Evolutionary conservation across 2,329 filamentous ascomycete genomes (phyloP).

Genomic region (Pseudopithomyces maydicus): DNA sequence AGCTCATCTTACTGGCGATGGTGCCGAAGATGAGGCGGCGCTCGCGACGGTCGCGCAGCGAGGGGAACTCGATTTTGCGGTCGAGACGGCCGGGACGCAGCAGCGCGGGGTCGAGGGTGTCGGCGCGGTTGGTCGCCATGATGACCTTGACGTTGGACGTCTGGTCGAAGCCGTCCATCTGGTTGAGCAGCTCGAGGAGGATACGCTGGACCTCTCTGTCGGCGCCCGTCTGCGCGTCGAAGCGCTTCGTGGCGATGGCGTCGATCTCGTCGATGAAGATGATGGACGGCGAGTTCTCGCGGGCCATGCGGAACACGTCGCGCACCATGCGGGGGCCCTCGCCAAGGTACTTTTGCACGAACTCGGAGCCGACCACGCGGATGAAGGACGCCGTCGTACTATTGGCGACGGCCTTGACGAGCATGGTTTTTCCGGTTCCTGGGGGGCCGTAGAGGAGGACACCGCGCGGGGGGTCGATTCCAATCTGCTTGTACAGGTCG

Average conservation of each 20-base stretch:
- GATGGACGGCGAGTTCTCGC: conserved; percentile 96
- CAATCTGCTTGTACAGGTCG: conserved; percentile 98
- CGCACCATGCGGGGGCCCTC: conserved; percentile 98
- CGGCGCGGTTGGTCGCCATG: conserved; percentile 98
- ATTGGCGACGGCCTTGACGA: conserved; percentile 98
- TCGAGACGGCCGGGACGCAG: conserved; percentile 94
- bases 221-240: conserved; percentile 97
- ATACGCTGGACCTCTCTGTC: conserved; percentile 99
- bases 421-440: conserved; percentile 94
- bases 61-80: conserved; percentile 99
- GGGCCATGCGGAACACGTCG: conserved; percentile 98
- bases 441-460: conserved; percentile 95
- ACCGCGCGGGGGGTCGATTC: conserved; percentile 96
- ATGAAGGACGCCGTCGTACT: conserved; percentile 98
- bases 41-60: conserved; percentile 88
- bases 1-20: conserved; percentile 96
- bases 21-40: conserved; percentile 95
- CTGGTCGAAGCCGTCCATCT: conserved; percentile 99
- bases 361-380: conserved; percentile 95
- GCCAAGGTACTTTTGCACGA: conserved; percentile 98
- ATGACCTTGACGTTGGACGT: conserved; percentile 99
- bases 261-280: conserved; percentile 99
- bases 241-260: conserved; percentile 97
- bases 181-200: conserved; percentile 93
- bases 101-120: conserved; percentile 93